A percentile compares a stretch with the other conserved stretches of the same genome.
Conservation (phyloP, 163 green algal species). For the Chloroidium sp. region DNA sequence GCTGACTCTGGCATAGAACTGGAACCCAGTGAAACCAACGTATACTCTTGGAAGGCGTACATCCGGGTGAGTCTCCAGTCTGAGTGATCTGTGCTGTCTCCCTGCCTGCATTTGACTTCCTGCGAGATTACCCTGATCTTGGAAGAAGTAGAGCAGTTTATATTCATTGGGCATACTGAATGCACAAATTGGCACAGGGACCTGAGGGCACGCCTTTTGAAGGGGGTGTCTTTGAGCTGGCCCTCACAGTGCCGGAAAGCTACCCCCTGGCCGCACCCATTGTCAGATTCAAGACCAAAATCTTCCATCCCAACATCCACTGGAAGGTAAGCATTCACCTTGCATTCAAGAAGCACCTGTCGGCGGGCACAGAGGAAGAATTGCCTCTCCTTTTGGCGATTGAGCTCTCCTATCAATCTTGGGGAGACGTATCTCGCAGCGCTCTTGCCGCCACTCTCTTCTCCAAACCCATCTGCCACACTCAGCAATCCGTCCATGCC, state of each 20-base stretch:
- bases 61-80: slow-evolving; percentile 41
- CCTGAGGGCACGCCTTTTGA: slow-evolving; percentile 83
- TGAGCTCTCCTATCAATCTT: too few relatives aligned
- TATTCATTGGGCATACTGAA: not conserved
- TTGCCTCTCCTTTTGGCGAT: too few relatives aligned
- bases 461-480: too few relatives aligned
- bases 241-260: slow-evolving; percentile 76
- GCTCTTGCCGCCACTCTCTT: too few relatives aligned
- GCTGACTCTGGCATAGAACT: slow-evolving; percentile 57
- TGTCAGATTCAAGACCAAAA: slow-evolving; percentile 79
- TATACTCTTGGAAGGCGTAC: slow-evolving; percentile 67
- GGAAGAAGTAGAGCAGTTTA: not conserved
- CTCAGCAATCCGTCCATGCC: too few relatives aligned
- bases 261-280: slow-evolving; percentile 83
- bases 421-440: too few relatives aligned
- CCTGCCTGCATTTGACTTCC: not conserved
- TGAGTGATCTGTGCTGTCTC: not conserved
- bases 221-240: slow-evolving; percentile 74
- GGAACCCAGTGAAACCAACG: slow-evolving; percentile 68
- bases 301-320: slow-evolving; percentile 98
- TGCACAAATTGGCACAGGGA: slow-evolving; percentile 42
- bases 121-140: not conserved
- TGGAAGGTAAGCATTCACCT: slow-evolving; percentile 71
- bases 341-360: too few relatives aligned
- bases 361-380: too few relatives aligned